A percentile compares a stretch with the other conserved stretches of the same genome.
Evolutionary conservation across 1,284 basidiomycete species (phyloP).

Genomic region (Trametes polyzona): DNA sequence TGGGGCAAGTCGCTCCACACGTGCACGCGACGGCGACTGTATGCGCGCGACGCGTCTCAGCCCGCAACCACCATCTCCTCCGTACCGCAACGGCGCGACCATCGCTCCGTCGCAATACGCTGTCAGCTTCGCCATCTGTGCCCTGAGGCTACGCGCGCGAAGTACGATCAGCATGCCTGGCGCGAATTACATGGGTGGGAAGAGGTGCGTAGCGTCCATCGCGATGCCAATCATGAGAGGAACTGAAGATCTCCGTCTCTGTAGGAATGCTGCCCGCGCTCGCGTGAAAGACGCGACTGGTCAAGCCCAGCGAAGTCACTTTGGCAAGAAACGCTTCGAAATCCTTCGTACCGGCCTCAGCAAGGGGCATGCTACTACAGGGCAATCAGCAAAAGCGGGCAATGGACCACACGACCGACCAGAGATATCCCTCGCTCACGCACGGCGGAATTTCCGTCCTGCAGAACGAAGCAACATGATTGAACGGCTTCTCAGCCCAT

Average conservation of each 20-base stretch:
- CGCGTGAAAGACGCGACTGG: conserved; percentile 52
- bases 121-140: background rate
- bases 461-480: background rate
- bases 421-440: conserved; percentile 33
- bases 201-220: conserved; percentile 41
- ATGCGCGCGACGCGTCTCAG: conserved; percentile 7
- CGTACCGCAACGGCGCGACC: background rate
- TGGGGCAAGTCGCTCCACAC: background rate
- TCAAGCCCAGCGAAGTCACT: conserved; percentile 56
- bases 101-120: background rate
- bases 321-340: conserved; percentile 57
- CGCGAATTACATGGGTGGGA: conserved; percentile 68
- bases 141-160: background rate
- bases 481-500: background rate
- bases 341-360: conserved; percentile 46
- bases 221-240: background rate
- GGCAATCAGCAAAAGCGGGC: background rate
- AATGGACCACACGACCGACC: background rate
- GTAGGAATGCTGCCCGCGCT: conserved; percentile 58
- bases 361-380: conserved; percentile 8
- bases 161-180: conserved; percentile 45
- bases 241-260: background rate
- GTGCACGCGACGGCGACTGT: conserved; percentile 16
- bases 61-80: background rate
- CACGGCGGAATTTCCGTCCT: conserved; percentile 10